phyloP scores from a whole-genome alignment of 2,329 filamentous ascomycete species.

The Claviceps capensis region DNA sequence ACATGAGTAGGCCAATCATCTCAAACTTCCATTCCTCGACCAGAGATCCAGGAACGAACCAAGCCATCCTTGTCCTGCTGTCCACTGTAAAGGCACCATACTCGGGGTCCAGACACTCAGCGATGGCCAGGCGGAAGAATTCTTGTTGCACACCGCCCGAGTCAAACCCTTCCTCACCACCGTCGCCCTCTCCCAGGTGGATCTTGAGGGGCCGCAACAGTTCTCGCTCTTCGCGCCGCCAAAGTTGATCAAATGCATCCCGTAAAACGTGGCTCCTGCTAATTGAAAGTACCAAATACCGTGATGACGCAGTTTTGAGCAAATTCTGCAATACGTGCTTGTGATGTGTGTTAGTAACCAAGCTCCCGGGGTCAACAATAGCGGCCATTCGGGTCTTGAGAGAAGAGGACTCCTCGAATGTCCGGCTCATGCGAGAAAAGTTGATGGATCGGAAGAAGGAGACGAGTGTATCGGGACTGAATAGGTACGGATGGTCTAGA shows the following conservation, averaged over 20 bases:
- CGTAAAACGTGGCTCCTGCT: slow-evolving; percentile 52
- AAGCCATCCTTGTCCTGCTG: slow-evolving; percentile 61
- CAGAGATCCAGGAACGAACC: slow-evolving; percentile 72
- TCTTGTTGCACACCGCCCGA: slow-evolving; percentile 94
- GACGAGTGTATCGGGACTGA: slow-evolving; percentile 57
- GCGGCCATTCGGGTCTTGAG: slow-evolving; percentile 41
- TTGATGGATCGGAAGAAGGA: slow-evolving; percentile 83
- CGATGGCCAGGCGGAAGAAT: slow-evolving; percentile 77
- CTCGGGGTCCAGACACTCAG: slow-evolving; percentile 62
- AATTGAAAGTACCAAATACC: slow-evolving; percentile 58
- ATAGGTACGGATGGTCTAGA: slow-evolving; percentile 69
- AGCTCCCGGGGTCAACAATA: slow-evolving; percentile 37
- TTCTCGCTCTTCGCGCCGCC: slow-evolving; percentile 72
- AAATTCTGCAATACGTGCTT: slow-evolving; percentile 48
- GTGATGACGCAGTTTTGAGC: slow-evolving; percentile 52
- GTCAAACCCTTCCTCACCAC: slow-evolving; percentile 83
- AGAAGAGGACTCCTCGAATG: slow-evolving; percentile 56
- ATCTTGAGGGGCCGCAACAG: slow-evolving; percentile 78
- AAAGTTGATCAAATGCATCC: slow-evolving; percentile 77
- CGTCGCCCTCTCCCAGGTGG: slow-evolving; percentile 64
- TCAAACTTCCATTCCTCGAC: slow-evolving; percentile 86
- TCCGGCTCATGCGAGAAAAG: slow-evolving; percentile 70
- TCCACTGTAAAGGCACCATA: slow-evolving; percentile 76
- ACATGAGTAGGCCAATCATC: slow-evolving; percentile 75
- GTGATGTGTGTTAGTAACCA: slow-evolving; percentile 43